Conservation (phyloP, 1,284 basidiomycete genomes). For the Rhodotorula sp. region DNA sequence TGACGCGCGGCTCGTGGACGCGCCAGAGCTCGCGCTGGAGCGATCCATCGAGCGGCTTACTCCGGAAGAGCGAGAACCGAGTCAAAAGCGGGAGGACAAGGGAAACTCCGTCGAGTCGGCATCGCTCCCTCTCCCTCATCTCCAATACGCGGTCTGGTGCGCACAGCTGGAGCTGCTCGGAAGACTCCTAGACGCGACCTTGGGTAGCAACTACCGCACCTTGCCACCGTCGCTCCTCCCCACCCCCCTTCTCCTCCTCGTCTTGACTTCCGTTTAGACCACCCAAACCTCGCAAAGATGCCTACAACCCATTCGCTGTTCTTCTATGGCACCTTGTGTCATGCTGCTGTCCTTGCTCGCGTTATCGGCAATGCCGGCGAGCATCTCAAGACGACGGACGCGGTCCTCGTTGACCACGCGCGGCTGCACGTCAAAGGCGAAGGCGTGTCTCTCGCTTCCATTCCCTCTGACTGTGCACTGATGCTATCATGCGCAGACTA, state of each 20-base stretch:
- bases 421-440: constrained; percentile 64
- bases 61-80: neutral
- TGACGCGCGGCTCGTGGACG: neutral
- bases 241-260: neutral
- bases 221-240: neutral
- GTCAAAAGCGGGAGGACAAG: neutral
- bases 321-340: constrained; percentile 82
- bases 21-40: neutral
- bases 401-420: constrained; percentile 68
- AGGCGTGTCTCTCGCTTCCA: constrained; percentile 6
- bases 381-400: constrained; percentile 63
- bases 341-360: constrained; percentile 66
- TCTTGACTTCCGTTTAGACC: neutral
- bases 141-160: neutral
- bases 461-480: neutral
- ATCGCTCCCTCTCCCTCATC: neutral
- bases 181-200: no score
- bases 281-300: neutral
- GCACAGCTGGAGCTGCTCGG: neutral
- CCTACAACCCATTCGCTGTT: constrained; percentile 59
- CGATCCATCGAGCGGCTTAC: no score
- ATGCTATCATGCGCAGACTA: constrained; percentile 61
- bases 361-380: constrained; percentile 65
- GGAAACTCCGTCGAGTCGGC: neutral
- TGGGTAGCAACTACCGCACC: no score